These are phyloP conservation scores for Talaromyces sp. DNA, from an alignment of 2,329 filamentous ascomycete species.

Conservation along the genomic window DNA sequence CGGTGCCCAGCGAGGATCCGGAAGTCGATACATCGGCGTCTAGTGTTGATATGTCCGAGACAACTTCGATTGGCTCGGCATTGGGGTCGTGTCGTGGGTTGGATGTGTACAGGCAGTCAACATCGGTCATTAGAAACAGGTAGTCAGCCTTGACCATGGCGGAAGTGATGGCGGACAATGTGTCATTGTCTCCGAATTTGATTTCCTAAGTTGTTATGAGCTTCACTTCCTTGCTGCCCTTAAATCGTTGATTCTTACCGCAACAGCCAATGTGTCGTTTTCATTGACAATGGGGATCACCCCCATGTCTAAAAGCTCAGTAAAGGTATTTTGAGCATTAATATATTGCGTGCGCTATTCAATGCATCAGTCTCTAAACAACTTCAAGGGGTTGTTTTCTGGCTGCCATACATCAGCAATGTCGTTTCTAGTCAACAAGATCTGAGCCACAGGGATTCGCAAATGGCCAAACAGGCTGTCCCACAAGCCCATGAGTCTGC, in stretches of 20 bases:
- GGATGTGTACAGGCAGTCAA: conserved; percentile 94
- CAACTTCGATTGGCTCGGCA: conserved; percentile 83
- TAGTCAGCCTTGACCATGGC: conserved; percentile 97
- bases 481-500: conserved; percentile 90
- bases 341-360: conserved; percentile 78
- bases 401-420: conserved; percentile 71
- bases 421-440: conserved; percentile 88
- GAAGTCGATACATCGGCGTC: conserved; percentile 86
- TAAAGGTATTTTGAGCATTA: conserved; percentile 94
- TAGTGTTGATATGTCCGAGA: conserved; percentile 78
- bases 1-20: conserved; percentile 83
- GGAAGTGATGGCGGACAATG: conserved; percentile 89
- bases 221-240: not conserved
- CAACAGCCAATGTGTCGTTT: conserved; percentile 93
- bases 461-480: conserved; percentile 86
- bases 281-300: conserved; percentile 99
- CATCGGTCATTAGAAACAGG: conserved; percentile 97
- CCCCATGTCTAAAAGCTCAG: conserved; percentile 84
- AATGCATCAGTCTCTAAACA: conserved; percentile 7
- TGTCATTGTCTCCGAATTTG: conserved; percentile 99
- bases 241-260: conserved; percentile 37
- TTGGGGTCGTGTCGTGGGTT: conserved; percentile 83
- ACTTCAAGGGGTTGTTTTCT: not conserved
- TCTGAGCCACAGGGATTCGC: conserved; percentile 86
- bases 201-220: conserved; percentile 58